Conservation (phyloP, 345 rosid genomes). For the Angophora floribunda region DNA sequence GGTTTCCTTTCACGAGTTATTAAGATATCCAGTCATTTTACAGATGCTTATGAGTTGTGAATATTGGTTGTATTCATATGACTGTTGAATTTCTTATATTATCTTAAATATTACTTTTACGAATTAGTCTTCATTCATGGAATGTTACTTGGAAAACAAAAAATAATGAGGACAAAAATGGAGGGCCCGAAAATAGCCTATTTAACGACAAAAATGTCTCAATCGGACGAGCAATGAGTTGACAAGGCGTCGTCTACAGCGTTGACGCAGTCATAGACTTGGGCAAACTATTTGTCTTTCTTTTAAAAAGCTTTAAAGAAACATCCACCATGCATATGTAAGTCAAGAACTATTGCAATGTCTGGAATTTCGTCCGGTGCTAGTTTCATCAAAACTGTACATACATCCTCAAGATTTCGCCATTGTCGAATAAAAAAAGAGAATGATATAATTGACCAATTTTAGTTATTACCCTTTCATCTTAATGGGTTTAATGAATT, state of each 20-base stretch:
- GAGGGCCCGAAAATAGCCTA: background rate
- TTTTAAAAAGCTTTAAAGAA: background rate
- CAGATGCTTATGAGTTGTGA: background rate
- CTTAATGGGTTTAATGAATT: background rate
- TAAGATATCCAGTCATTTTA: background rate
- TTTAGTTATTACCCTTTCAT: background rate
- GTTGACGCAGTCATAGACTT: background rate
- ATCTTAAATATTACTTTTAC: background rate
- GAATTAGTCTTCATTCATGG: background rate
- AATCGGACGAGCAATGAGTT: background rate
- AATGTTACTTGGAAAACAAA: background rate
- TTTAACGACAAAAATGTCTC: background rate
- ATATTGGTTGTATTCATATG: background rate
- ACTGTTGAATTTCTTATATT: background rate
- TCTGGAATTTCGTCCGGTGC: background rate
- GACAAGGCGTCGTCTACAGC: background rate
- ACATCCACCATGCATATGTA: background rate
- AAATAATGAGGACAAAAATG: background rate
- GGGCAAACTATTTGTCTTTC: background rate
- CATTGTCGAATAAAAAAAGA: background rate
- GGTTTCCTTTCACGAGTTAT: background rate
- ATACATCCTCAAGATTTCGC: background rate
- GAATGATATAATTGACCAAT: background rate
- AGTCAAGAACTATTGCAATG: background rate
- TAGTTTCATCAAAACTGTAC: background rate